Evolutionary conservation across 768 basidiomycete genomes (phyloP).

Genomic region (Auricularia auricula-judae): DNA sequence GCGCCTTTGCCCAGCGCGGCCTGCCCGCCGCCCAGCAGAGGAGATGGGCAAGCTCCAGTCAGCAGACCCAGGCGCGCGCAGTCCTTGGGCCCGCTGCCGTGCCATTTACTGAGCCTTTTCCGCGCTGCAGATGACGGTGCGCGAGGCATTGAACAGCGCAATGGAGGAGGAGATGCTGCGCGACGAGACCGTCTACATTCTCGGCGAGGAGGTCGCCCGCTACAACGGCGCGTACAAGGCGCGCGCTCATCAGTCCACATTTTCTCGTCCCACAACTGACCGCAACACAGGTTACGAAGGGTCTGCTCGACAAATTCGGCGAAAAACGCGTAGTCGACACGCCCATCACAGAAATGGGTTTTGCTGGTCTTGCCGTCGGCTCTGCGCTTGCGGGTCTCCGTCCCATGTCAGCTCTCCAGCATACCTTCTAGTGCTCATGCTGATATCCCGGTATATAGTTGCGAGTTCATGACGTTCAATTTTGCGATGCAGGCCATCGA

Average conservation of each 20-base stretch:
- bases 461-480: conserved; percentile 99
- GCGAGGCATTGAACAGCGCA: conserved; percentile 92
- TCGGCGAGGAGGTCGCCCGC: conserved; percentile 96
- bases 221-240: conserved; percentile 99
- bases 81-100: conserved; percentile 20
- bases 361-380: conserved; percentile 92
- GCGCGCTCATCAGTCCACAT: conserved; percentile 7
- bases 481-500: conserved; percentile 99
- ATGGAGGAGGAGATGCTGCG: conserved; percentile 99
- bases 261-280: not conserved
- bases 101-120: conserved; percentile 10
- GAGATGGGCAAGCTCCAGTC: conserved; percentile 7
- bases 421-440: not conserved
- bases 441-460: conserved; percentile 35
- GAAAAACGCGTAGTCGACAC: conserved; percentile 98
- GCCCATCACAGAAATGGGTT: conserved; percentile 97
- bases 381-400: conserved; percentile 89
- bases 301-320: conserved; percentile 96
- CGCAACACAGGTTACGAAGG: conserved; percentile 77
- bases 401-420: conserved; percentile 53
- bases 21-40: too few relatives aligned
- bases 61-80: conserved; percentile 33
- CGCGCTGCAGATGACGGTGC: conserved; percentile 77
- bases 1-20: too few relatives aligned
- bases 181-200: conserved; percentile 87